These are phyloP conservation scores for Leccinum incarnatum DNA, from an alignment of 768 basidiomycete species.

Conservation along the genomic window DNA sequence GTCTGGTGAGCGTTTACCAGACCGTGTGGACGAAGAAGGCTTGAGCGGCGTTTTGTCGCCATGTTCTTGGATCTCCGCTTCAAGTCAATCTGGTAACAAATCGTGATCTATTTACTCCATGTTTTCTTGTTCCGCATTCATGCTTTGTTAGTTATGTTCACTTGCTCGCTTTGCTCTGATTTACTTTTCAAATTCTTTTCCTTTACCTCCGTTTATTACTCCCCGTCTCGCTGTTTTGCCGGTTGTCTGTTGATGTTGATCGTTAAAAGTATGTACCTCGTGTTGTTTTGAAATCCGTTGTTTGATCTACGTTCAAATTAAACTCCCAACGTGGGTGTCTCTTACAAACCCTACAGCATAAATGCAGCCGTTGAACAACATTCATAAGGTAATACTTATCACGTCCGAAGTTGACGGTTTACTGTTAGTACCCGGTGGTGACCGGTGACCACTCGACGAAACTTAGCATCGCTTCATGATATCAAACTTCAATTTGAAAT, in stretches of 20 bases:
- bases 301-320: not conserved
- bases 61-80: not conserved
- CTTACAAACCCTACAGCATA: not conserved
- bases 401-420: too few relatives aligned
- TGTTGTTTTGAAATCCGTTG: constrained; percentile 1
- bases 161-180: not conserved
- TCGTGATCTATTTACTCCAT: not conserved
- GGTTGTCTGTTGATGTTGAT: not conserved
- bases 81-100: not conserved
- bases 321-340: too few relatives aligned
- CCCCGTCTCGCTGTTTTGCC: not conserved
- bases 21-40: constrained; percentile 46
- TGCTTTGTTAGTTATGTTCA: not conserved
- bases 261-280: not conserved
- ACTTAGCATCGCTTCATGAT: too few relatives aligned
- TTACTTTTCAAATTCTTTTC: not conserved
- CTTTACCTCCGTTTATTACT: not conserved
- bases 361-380: not conserved
- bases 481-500: too few relatives aligned
- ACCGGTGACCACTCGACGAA: too few relatives aligned
- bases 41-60: constrained; percentile 6
- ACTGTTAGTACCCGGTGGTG: too few relatives aligned
- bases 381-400: too few relatives aligned
- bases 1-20: constrained; percentile 48
- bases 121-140: not conserved